Evolutionary conservation across 176 grass and related monocot species (phyloP).

Genomic region (Oropetium thomaeum): DNA sequence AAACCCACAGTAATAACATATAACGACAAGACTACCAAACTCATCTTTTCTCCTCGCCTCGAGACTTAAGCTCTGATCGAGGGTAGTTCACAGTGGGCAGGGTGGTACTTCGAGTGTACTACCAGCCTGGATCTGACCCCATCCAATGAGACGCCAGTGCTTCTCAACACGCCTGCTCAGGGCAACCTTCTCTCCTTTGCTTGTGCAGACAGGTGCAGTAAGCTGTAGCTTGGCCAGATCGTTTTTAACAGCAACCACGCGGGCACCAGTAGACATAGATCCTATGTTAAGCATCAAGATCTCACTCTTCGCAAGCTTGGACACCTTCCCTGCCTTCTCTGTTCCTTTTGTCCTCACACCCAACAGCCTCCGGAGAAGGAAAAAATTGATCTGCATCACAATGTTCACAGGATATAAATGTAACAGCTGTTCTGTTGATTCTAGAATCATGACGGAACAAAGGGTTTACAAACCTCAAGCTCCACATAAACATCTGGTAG

Average conservation of each 20-base stretch:
- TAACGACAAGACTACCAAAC: constrained; percentile 29
- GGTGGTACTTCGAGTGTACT: constrained; percentile 53
- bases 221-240: constrained; percentile 86
- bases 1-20: constrained; percentile 36
- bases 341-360: constrained; percentile 90
- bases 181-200: constrained; percentile 84
- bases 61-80: not conserved
- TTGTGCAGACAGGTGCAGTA: constrained; percentile 82
- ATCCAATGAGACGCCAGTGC: constrained; percentile 93
- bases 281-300: constrained; percentile 98
- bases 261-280: constrained; percentile 82
- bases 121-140: constrained; percentile 89
- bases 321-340: constrained; percentile 83
- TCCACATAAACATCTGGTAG: constrained; percentile 82
- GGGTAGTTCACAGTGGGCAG: constrained; percentile 45
- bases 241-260: constrained; percentile 79
- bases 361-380: constrained; percentile 78
- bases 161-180: constrained; percentile 86
- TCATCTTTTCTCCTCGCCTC: constrained; percentile 40
- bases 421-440: not conserved
- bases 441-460: not conserved
- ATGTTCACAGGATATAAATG: not conserved
- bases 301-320: constrained; percentile 81
- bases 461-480: constrained; percentile 66
- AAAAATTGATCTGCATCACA: constrained; percentile 74